Base-by-base conservation (phyloP, 495 filamentous ascomycete species). In the Penicillium canescens region DNA sequence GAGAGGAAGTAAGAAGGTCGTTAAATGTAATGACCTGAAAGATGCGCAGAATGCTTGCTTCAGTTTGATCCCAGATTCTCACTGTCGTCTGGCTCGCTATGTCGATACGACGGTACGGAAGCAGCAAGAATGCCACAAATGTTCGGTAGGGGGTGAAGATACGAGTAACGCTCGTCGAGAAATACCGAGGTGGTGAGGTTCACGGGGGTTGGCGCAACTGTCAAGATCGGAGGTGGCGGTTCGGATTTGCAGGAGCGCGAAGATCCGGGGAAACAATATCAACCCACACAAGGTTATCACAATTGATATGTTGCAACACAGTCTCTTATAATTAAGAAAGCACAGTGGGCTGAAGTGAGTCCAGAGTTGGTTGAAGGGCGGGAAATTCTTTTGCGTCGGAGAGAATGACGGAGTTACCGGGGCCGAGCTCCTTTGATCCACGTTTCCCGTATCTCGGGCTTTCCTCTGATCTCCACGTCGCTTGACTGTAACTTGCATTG, bases 351-450 rank as follows among this genome's bases (percentile, higher is more conserved):
- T 55, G 52, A 43, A 45, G 33, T 40, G 28, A 31, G 16, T 45
- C 35, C 41, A 42, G 28, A 52, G 52, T 33, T 43, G 40, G 2
- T 51, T 48, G 28, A 24, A 66, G 50, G 55, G 64, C 66, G 69
- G 73, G 71, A 72, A 76, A 73, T 70, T 71, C 69, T 73, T 70
- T 68, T 59, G 63, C 47, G 59, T 51, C 63, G 62, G 60, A 65
- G 61, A 50, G 57, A 67, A 74, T 71, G 70, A 70, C 71, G 72
- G 74, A 76, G 71, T 72, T 74, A 72, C 60, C 72, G 71, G 72
- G 68, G 56, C 70, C 68, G 64, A 69, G 63, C 66, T 63, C 41
- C 64, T 54, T 41, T 49, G 42, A 56, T 62, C 57, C 52, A 50
- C 35, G 51, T 52, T 54, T 52, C 38, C 50, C 21, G 20, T 34